Evolutionary conservation across 768 basidiomycete genomes (phyloP), one percentile per base, ranked within the genome.

Genomic region (Boletus speciosus): DNA sequence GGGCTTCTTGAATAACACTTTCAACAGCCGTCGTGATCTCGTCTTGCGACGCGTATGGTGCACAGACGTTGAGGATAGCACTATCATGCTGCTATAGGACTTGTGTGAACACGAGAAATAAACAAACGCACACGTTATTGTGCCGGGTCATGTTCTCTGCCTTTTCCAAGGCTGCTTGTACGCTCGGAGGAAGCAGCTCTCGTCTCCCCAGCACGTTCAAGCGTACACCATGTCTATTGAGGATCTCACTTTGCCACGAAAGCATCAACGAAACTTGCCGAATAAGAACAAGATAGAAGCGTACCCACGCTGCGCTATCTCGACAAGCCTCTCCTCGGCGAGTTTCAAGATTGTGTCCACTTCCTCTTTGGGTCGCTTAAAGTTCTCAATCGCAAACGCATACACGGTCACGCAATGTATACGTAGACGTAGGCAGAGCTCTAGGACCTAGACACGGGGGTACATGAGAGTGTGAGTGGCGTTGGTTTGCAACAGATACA

Each of bases 351-450:
- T 77, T 2, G 84, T 83, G 25, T 88, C 83, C 2, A 99, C 93
- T 68, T 99, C 97, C 5, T 86, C 86, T 50, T 81, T 75, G 1
- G 88, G 80, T 21, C 97, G 81, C 57, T 90, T 90, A 74, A 98
- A 98, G 73, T 98, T 99, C 63, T 98, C 96, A 56, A 98, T 93
- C 1, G 94, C 83, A 71, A 99, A 99, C n/a, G 93, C 93, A 63
- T 96, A 99, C n/a, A 88, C 90, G 2, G 92, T 86, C 25, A 98
- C 93, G 55, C 88, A 93, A 55, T 75, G 79, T 45, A 99, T 79
- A 12, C 83, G 74, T n/a, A 99, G 78, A 1, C 80, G 76, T 21
- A 96, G 74, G 62, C 95, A 95, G 29, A 94, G 78, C 68, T 94
- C 91, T 16, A 98, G 74, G 51, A 92, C 78, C 95, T 98, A 58